These are phyloP conservation scores for Cnidoscolus chayamansa DNA, from an alignment of 441 rosid species.

Conservation along the genomic window DNA sequence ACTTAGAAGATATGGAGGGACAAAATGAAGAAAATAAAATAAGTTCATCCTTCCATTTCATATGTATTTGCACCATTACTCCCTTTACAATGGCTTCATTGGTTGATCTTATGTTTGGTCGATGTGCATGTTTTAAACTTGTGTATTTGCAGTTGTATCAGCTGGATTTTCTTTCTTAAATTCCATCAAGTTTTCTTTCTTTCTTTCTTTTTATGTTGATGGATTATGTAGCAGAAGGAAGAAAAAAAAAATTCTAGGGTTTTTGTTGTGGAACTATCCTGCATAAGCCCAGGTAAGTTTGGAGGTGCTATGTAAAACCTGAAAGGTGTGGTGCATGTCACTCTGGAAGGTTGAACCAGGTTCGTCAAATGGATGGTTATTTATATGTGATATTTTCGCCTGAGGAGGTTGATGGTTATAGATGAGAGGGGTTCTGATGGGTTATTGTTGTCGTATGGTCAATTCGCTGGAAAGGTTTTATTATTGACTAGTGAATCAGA, in stretches of 20 bases:
- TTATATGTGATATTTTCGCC: conserved; percentile 1
- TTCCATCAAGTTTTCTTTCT: background rate
- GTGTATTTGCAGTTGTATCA: background rate
- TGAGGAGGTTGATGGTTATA: background rate
- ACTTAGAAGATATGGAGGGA: background rate
- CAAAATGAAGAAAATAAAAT: background rate
- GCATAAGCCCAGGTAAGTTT: background rate
- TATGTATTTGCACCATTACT: background rate
- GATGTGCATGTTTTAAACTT: conserved; percentile 7
- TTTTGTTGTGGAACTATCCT: background rate
- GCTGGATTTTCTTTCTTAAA: conserved; percentile 1
- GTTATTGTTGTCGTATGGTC: conserved; percentile 8
- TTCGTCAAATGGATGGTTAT: conserved; percentile 10
- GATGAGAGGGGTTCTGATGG: conserved; percentile 5
- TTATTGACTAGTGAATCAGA: conserved; percentile 1
- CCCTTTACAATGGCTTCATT: background rate
- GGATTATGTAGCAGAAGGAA: background rate
- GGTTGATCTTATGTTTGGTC: background rate
- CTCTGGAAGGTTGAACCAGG: background rate
- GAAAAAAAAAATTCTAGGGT: background rate
- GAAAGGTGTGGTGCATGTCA: conserved; percentile 1
- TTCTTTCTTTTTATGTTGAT: background rate
- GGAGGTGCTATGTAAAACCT: conserved; percentile 14
- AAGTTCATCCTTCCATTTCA: background rate
- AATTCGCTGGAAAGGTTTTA: conserved; percentile 20